Conservation (phyloP, 2,329 filamentous ascomycete species). For the Keithomyces neogunnii region DNA sequence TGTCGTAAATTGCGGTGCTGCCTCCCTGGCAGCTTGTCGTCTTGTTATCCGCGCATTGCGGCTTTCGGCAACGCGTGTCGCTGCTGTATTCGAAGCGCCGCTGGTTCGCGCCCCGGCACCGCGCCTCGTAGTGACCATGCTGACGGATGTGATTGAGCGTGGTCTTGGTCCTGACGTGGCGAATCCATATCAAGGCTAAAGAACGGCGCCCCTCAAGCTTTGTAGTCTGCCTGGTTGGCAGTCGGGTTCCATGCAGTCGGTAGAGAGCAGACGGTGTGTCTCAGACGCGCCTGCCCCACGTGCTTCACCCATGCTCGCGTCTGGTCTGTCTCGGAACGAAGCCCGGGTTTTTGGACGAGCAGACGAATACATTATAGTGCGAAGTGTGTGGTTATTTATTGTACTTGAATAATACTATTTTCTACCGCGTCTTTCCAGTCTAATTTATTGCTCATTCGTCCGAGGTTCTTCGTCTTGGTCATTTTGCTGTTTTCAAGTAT, state of each 20-base stretch:
- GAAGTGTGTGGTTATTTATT: too few species aligned
- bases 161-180: neutral
- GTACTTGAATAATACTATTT: too few species aligned
- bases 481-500: neutral
- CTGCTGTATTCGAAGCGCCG: neutral
- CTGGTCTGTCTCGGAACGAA: too few species aligned
- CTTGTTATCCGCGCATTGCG: neutral
- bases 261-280: neutral
- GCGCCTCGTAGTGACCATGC: slow-evolving; percentile 4
- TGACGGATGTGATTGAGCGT: neutral
- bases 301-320: too few species aligned
- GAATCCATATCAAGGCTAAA: neutral
- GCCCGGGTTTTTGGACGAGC: too few species aligned
- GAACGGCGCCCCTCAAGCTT: neutral
- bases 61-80: neutral
- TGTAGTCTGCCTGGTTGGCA: neutral
- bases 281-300: too few species aligned
- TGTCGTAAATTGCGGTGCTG: neutral
- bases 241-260: neutral
- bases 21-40: neutral
- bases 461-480: neutral
- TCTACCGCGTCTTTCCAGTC: too few species aligned
- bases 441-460: too few species aligned
- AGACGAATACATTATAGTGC: too few species aligned
- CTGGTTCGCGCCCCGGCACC: neutral